phyloP scores from a whole-genome alignment of 257 asterid genomes.

The Solanum raphanifolium region DNA sequence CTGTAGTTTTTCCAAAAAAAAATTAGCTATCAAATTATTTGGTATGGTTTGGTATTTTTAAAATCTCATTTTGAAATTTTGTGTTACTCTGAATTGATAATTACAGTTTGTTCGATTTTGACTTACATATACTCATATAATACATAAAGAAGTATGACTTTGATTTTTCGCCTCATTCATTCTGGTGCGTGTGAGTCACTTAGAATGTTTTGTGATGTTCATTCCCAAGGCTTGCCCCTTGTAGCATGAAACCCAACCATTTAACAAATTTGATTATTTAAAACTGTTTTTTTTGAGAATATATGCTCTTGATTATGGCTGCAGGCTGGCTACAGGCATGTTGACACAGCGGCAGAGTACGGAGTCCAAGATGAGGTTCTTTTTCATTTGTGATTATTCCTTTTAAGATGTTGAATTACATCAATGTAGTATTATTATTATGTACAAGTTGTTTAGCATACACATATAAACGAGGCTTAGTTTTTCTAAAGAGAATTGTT shows the following conservation, averaged over 20 bases:
- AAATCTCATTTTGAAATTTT: background rate
- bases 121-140: background rate
- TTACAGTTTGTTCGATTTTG: no score
- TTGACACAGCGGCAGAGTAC: conserved; percentile 53
- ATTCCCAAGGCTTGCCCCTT: background rate
- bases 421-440: background rate
- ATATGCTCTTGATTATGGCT: background rate
- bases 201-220: background rate
- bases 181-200: background rate
- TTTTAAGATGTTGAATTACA: background rate
- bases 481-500: background rate
- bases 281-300: background rate
- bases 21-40: no score
- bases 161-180: no score
- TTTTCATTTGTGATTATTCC: background rate
- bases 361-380: conserved; percentile 43
- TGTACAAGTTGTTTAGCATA: background rate
- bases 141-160: background rate
- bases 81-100: background rate
- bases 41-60: no score
- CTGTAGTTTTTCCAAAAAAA: no score
- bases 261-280: background rate
- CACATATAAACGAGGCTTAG: background rate
- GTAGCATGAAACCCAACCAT: background rate
- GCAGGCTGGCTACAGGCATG: conserved; percentile 78